Evolutionary conservation across 208 protist genomes (phyloP), one percentile per base, ranked within the genome.

Genomic region (Leishmania guyanensis): DNA sequence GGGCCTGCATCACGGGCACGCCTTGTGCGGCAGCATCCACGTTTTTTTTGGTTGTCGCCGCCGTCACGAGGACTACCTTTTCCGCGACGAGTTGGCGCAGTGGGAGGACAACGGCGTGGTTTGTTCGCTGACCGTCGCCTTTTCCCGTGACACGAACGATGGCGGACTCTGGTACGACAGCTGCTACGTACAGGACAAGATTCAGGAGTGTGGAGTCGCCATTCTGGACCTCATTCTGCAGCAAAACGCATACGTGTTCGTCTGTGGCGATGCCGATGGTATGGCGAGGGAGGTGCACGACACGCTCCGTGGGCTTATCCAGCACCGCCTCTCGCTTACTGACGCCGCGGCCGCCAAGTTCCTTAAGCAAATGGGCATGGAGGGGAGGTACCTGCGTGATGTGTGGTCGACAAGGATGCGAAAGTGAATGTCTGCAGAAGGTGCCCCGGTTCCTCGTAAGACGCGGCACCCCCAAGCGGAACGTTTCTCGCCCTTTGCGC

Each of bases 171-270:
- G 85, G 84, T 91, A 94, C 73, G 88, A 89, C 48, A 89, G 90
- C 6, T 87, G 76, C 79, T 95, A 96, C 75, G 91, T 96, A 51
- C 93, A 96, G 81, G 90, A 96, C 80, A 82, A 83, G 39, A 64
- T 95, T 69, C 33, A 77, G 50, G 86, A 93, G 79, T 81, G 83
- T 73, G 80, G 72, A 16, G 70, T 82, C 46, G 72, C 62, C 16
- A 48, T 94, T 1, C 84, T 66, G 29, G 86, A 92, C 62, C 72
- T 92, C 22, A 71, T 95, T 48, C 50, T 90, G 29, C 79, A 87
- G 46, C 75, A 82, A n/a, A 83, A 88, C 20, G 93, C 87, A 26
- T 77, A 77, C 53, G 36, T 97, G 1, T 93, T 88, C 79, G 84
- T 96, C 29, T 97, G 91, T 71, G 93, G 93, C 4, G 93, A 97